These are phyloP conservation scores for Apiosordaria backusii DNA, from an alignment of 495 filamentous ascomycete genomes.

Conservation along the genomic window DNA sequence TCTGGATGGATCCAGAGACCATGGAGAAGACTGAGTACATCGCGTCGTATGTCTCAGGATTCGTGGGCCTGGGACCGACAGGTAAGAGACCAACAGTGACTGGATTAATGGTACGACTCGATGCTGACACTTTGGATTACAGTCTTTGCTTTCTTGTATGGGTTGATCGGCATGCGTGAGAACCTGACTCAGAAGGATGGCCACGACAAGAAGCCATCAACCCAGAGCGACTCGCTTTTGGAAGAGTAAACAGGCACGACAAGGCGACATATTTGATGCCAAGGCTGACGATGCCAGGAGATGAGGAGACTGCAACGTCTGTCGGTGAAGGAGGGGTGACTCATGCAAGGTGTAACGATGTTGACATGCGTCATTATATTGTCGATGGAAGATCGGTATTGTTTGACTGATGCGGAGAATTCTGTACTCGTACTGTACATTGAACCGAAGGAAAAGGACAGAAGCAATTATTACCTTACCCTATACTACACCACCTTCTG, in stretches of 20 bases:
- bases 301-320: too few species aligned
- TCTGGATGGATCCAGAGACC: slow-evolving; percentile 45
- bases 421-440: background rate
- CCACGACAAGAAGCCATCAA: background rate
- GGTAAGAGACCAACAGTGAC: slow-evolving; percentile 29
- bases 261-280: background rate
- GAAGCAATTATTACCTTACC: background rate
- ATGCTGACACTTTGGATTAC: slow-evolving; percentile 20
- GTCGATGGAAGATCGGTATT: background rate
- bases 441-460: background rate
- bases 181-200: slow-evolving; percentile 27
- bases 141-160: slow-evolving; percentile 46
- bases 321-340: background rate
- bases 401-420: background rate
- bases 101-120: background rate
- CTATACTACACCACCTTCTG: too few species aligned
- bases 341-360: background rate
- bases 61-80: slow-evolving; percentile 32
- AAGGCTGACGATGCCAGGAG: too few species aligned
- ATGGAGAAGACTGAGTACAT: slow-evolving; percentile 35
- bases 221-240: background rate
- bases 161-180: slow-evolving; percentile 44
- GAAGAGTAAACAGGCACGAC: background rate
- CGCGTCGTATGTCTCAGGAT: slow-evolving; percentile 33
- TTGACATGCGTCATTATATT: background rate